Percentiles rank a stretch among this genome's conserved stretches.
These are phyloP conservation scores for Suillus placidus DNA, from an alignment of 768 basidiomycete species.

Conservation along the genomic window DNA sequence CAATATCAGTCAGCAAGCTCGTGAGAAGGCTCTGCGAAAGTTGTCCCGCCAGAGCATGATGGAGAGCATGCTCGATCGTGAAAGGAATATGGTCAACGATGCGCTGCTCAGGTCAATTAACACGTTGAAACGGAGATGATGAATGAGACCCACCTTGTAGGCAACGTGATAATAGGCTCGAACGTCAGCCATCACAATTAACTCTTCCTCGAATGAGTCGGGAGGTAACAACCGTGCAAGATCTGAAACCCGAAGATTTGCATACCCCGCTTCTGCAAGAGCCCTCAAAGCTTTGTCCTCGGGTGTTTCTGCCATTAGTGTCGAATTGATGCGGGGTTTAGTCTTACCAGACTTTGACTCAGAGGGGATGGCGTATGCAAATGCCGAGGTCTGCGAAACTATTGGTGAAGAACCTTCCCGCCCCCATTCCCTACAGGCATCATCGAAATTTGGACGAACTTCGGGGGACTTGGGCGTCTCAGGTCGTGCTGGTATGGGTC, in stretches of 20 bases:
- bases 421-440: neutral
- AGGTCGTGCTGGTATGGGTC: conserved; percentile 32
- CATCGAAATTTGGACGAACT: too few relatives aligned
- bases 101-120: conserved; percentile 39
- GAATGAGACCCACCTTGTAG: conserved; percentile 44
- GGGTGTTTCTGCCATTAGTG: neutral
- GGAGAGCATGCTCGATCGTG: conserved; percentile 48
- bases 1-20: conserved; percentile 30
- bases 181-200: conserved; percentile 56
- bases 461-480: conserved; percentile 51
- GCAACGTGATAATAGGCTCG: conserved; percentile 60
- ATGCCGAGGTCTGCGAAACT: neutral
- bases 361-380: neutral
- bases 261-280: conserved; percentile 37
- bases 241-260: conserved; percentile 22
- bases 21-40: conserved; percentile 41
- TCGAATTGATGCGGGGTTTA: neutral
- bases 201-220: conserved; percentile 43
- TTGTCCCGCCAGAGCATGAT: conserved; percentile 39
- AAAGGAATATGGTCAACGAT: conserved; percentile 57
- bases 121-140: neutral
- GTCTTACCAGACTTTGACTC: neutral
- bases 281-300: conserved; percentile 21
- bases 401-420: too few relatives aligned
- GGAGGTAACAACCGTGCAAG: conserved; percentile 28